phyloP scores from a whole-genome alignment of 2,329 filamentous ascomycete genomes.

The Dothistroma septosporum region DNA sequence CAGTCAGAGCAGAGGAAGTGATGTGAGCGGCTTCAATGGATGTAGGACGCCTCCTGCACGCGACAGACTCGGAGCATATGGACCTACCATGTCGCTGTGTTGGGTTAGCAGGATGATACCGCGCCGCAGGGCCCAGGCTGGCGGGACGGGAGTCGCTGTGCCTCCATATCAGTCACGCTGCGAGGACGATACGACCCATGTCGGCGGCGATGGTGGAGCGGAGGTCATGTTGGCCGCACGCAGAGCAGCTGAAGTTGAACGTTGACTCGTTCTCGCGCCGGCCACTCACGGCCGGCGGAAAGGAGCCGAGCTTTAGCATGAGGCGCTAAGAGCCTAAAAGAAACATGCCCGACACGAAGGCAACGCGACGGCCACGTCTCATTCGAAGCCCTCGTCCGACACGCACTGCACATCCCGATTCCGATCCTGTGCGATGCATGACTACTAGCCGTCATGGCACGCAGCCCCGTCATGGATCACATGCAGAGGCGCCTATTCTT shows the following conservation, averaged over 20 bases:
- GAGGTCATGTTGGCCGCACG: neutral
- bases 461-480: neutral
- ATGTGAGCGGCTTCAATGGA: conserved; percentile 3
- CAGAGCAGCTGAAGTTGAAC: neutral
- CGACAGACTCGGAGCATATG: conserved; percentile 12
- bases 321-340: neutral
- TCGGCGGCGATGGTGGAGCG: neutral
- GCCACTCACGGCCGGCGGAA: neutral
- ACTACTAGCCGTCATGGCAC: neutral
- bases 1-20: conserved; percentile 7
- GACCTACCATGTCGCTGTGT: conserved; percentile 12
- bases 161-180: neutral
- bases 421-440: neutral
- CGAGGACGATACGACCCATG: neutral
- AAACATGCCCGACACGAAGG: neutral
- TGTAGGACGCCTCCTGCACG: conserved; percentile 11
- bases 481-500: conserved; percentile 1
- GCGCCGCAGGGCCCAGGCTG: conserved; percentile 2
- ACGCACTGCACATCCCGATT: conserved; percentile 1
- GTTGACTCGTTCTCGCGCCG: neutral
- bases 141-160: neutral
- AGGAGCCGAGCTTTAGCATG: neutral
- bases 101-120: conserved; percentile 11
- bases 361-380: neutral
- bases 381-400: neutral